phyloP scores from a whole-genome alignment of 805 yeast species.

The Metschnikowia aberdeeniae region DNA sequence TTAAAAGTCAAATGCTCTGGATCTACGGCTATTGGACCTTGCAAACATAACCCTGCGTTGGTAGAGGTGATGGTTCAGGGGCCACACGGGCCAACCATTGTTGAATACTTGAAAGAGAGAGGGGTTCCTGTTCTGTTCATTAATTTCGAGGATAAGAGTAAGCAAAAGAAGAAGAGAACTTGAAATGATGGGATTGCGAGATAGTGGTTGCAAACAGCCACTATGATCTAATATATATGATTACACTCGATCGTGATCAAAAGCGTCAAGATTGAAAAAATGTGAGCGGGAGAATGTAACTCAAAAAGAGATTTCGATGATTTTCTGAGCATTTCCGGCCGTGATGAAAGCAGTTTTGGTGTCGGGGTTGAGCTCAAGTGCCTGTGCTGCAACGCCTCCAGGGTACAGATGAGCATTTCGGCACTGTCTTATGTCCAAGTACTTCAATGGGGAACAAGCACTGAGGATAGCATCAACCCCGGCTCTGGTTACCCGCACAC shows the following conservation, averaged over 20 bases:
- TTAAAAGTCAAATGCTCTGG: conserved; percentile 83
- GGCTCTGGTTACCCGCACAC: conserved; percentile 71
- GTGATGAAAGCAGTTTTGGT: conserved; percentile 58
- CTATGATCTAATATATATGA: neutral
- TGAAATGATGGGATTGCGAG: neutral
- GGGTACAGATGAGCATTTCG: conserved; percentile 62
- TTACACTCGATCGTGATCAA: too few species aligned
- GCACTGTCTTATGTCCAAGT: conserved; percentile 66
- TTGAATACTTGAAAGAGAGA: conserved; percentile 51
- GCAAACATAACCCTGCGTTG: conserved; percentile 49
- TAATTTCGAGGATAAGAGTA: conserved; percentile 57
- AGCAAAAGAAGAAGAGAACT: conserved; percentile 43
- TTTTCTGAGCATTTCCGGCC: conserved; percentile 48
- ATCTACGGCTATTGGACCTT: conserved; percentile 69
- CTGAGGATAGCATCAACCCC: conserved; percentile 67
- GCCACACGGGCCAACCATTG: conserved; percentile 64
- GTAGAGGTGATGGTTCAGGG: conserved; percentile 87
- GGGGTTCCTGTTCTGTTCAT: conserved; percentile 71
- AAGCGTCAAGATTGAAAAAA: neutral
- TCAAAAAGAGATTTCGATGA: conserved; percentile 54
- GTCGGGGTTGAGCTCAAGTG: conserved; percentile 46
- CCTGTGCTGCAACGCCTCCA: conserved; percentile 55
- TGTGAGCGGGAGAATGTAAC: neutral
- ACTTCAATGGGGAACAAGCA: conserved; percentile 49
- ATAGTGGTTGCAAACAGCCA: neutral